phyloP scores from a whole-genome alignment of 1,284 basidiomycete species.

The Irpex sp. region DNA sequence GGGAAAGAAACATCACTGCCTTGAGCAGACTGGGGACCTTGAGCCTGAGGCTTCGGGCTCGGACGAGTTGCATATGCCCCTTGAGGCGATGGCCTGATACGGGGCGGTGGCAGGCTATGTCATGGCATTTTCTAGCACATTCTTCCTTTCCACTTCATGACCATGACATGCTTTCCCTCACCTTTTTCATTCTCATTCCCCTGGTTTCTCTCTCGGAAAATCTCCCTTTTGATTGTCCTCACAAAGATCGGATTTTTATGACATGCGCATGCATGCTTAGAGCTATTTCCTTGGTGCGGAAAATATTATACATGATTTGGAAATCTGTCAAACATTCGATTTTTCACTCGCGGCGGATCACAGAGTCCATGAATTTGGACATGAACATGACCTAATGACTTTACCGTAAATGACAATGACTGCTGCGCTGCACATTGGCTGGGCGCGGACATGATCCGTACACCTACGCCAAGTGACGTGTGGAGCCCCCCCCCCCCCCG shows the following conservation, averaged over 20 bases:
- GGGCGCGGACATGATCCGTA: too few species aligned
- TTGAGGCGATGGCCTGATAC: not conserved
- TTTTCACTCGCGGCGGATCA: too few species aligned
- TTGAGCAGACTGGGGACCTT: constrained; percentile 28
- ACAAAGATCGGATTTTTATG: not conserved
- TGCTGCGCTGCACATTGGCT: too few species aligned
- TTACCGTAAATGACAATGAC: too few species aligned
- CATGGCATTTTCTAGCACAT: not conserved
- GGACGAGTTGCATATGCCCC: constrained; percentile 1
- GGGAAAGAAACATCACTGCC: constrained; percentile 38
- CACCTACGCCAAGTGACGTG: too few species aligned
- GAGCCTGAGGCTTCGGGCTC: not conserved
- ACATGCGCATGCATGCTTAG: constrained; percentile 1
- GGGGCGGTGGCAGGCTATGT: not conserved
- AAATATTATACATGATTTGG: not conserved
- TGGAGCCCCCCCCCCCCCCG: too few species aligned
- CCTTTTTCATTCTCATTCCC: not conserved
- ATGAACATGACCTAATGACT: too few species aligned
- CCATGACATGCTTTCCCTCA: not conserved
- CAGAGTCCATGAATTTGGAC: too few species aligned
- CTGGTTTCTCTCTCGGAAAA: not conserved
- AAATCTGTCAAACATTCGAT: not conserved
- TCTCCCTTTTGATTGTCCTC: not conserved
- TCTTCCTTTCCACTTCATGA: not conserved
- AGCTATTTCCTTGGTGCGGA: not conserved